phyloP scores from a whole-genome alignment of 495 filamentous ascomycete genomes.

The Amorphotheca resinae region DNA sequence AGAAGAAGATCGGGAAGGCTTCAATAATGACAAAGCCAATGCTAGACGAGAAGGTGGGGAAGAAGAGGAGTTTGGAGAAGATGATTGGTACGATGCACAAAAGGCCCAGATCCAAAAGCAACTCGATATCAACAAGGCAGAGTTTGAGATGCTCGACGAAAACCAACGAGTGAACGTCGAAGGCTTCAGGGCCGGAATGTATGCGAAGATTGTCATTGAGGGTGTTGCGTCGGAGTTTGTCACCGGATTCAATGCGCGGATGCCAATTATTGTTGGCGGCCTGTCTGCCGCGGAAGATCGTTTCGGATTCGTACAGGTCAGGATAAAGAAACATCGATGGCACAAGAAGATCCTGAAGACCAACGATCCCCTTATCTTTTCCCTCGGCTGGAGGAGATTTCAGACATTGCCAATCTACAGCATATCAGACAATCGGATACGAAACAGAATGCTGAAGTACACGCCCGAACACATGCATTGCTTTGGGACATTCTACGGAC shows the following conservation, averaged over 20 bases:
- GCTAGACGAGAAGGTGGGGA: conserved; percentile 47
- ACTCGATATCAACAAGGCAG: conserved; percentile 82
- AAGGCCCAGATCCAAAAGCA: conserved; percentile 93
- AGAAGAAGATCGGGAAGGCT: conserved; percentile 90
- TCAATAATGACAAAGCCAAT: conserved; percentile 71
- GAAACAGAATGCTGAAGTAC: conserved; percentile 97
- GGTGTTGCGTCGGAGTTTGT: conserved; percentile 87
- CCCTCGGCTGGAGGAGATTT: conserved; percentile 92
- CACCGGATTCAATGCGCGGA: conserved; percentile 70
- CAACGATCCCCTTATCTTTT: conserved; percentile 94
- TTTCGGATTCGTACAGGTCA: conserved; percentile 86
- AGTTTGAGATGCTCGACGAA: conserved; percentile 78
- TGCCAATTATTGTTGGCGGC: conserved; percentile 81
- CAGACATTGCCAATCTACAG: conserved; percentile 87
- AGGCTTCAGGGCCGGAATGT: conserved; percentile 85
- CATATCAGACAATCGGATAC: conserved; percentile 81
- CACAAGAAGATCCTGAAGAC: conserved; percentile 98
- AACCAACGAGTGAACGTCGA: conserved; percentile 68
- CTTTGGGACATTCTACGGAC: conserved; percentile 88
- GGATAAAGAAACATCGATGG: conserved; percentile 96
- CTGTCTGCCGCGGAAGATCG: conserved; percentile 85
- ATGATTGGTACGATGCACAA: conserved; percentile 96
- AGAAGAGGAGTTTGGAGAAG: conserved; percentile 77
- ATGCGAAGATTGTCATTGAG: conserved; percentile 79
- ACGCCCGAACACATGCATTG: conserved; percentile 95